Base-by-base conservation (phyloP, 257 asterid genomes). In the Dorcoceras hygrometricum region DNA sequence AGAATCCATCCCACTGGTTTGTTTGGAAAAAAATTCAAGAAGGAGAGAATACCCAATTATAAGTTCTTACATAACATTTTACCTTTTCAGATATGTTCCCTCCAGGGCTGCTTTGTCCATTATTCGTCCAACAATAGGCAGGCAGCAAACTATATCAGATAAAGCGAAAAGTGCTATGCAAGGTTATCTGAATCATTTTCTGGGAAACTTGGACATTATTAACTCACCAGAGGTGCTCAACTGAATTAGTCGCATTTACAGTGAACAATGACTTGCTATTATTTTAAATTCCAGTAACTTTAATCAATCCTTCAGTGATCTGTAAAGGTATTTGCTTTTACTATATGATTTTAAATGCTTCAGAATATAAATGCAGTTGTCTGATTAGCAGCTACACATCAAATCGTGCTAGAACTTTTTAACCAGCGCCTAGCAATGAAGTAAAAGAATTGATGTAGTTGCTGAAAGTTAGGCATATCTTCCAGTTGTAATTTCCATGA, bases 121-220 rank as follows among this genome's bases (percentile, higher is more conserved):
- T 75, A 88, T 92, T 87, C 94, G 95, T 23, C 97, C 97, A 57
- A 72, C 97, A 60, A 79, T 89, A 65, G 86, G 98, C 80, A 82
- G 74, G 78, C 96, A 83, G 71, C 91, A 82, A 63, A 75, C 80
- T 18, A 77, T 86, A 67, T 76, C 92, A 50, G 96, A 86, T 27
- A 88, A 76, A 72, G 98, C 94, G 73, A 92, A 87, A 83, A 69
- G 75, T 73, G 97, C 96, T 56, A 89, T 92, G 97, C 98, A 92
- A 84, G 91, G 90, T 69, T 92, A 89, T 81, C 85, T 92, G 76
- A 89, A 79, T 77, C 90, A 89, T 76, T 92, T 92, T 81, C 80
- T 89, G 80, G 97, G 97, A 69, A 84, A 86, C 81, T 78, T 87
- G 89, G 97, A 87, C 72, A 82, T 89, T 31, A 71, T 92, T 70